Evolutionary conservation across 352 stramenopile genomes (phyloP), one percentile per base, ranked within the genome.

Genomic region (Phytophthora sp.): DNA sequence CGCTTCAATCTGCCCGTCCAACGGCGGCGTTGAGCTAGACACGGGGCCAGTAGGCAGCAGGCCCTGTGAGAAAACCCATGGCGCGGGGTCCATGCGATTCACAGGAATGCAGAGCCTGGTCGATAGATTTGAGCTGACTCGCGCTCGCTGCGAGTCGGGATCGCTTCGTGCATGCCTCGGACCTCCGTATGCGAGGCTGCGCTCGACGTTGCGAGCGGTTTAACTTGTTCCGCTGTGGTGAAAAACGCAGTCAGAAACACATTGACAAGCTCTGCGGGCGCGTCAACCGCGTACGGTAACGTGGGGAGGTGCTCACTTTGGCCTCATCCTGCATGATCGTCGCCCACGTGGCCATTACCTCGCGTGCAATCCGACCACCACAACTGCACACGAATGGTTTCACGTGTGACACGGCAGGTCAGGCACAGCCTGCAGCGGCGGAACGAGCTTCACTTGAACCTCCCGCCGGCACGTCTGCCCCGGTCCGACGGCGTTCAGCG

Each of bases 341-440:
- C n/a, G n/a, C n/a, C n/a, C n/a, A n/a, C 32, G 32, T n/a, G 13
- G 32, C 11, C 32, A 39, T 39, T 39, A 17, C 32, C 18, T n/a
- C 13, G 32, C 11, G 32, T 21, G 32, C 43, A 53, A 27, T n/a
- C n/a, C 44, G 18, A 61, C 20, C 24, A 30, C 18, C 15, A 53
- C 26, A 49, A 61, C 34, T 54, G 28, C 53, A 61, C 41, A 61
- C 30, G 53, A 53, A 43, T 21, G 46, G 11, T 12, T 37, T 31
- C 17, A 38, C 50, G 6, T 58, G 26, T 42, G 41, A 61, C 50
- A 61, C 37, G 39, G 53, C 41, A 43, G 37, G 44, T 48, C 41
- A 48, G 44, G 49, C 17, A n/a, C 21, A 26, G n/a, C 12, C 32
- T 53, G 42, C 34, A 62, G 9, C 30, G 32, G 41, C 42, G 53